A percentile compares a stretch with the other conserved stretches of the same genome.
phyloP scores from a whole-genome alignment of 345 rosid genomes.

The Eucalyptus leucophloia region DNA sequence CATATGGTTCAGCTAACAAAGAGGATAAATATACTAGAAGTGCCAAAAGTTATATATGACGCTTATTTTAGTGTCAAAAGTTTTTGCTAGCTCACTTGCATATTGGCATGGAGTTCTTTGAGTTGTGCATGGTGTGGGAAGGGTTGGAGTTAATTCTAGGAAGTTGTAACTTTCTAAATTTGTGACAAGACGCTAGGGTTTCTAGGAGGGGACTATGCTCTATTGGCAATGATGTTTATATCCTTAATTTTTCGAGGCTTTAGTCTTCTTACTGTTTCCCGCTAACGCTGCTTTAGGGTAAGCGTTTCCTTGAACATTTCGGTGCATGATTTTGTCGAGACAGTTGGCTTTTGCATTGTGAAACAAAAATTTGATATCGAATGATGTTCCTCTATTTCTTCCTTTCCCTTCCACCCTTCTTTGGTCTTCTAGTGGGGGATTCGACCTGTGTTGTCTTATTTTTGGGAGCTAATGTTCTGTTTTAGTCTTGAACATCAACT shows the following conservation, averaged over 20 bases:
- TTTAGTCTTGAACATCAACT: not conserved
- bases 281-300: not conserved
- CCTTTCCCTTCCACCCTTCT: not conserved
- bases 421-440: not conserved
- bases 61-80: rapidly evolving
- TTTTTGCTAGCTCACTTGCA: too few relatives aligned
- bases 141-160: not conserved
- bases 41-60: rapidly evolving
- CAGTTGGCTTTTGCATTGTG: not conserved
- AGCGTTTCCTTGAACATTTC: not conserved
- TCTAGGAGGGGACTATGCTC: not conserved
- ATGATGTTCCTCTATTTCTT: not conserved
- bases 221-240: not conserved
- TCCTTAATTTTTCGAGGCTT: not conserved
- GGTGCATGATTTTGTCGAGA: not conserved
- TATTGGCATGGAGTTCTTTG: not conserved
- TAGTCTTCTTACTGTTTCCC: not conserved
- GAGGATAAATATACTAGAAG: too few relatives aligned
- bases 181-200: not conserved
- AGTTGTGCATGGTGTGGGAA: not conserved
- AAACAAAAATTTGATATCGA: not conserved
- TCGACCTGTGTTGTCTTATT: not conserved
- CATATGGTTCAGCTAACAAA: too few relatives aligned
- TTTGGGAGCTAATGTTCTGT: not conserved
- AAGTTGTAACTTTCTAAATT: not conserved